Conservation (phyloP, 176 grass and related monocot genomes). For the Poa annua region DNA sequence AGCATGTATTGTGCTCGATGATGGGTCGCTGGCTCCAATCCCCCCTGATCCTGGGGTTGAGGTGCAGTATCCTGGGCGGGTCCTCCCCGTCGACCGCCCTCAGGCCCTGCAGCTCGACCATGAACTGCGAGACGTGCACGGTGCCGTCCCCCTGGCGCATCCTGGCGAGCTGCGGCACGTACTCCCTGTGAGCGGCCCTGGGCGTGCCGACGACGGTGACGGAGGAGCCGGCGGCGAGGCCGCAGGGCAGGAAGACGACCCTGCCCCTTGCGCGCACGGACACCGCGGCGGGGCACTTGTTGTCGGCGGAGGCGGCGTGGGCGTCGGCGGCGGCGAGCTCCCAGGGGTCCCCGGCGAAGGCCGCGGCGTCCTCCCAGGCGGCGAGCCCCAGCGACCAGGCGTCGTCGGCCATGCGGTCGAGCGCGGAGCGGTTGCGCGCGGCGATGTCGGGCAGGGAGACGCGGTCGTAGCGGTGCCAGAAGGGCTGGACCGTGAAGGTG, state of each 20-base stretch:
- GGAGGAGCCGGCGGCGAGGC: conserved; percentile 73
- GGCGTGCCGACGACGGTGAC: conserved; percentile 80
- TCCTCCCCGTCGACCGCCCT: conserved; percentile 81
- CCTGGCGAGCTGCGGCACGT: conserved; percentile 64
- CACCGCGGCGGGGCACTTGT: conserved; percentile 64
- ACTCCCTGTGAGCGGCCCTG: conserved; percentile 67
- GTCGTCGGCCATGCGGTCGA: conserved; percentile 81
- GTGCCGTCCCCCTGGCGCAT: conserved; percentile 53
- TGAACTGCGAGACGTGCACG: conserved; percentile 86
- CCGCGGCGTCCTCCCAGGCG: conserved; percentile 67
- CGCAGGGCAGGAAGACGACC: conserved; percentile 87
- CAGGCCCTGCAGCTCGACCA: conserved; percentile 89
- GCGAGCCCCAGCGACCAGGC: conserved; percentile 79
- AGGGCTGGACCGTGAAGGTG: conserved; percentile 49
- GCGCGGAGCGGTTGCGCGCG: conserved; percentile 40
- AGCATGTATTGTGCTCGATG: conserved; percentile 95
- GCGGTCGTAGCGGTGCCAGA: conserved; percentile 64
- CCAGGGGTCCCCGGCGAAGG: conserved; percentile 48
- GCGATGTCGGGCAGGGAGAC: conserved; percentile 51
- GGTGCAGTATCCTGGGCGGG: conserved; percentile 83
- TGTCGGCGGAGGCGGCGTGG: conserved; percentile 31
- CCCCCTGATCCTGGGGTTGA: conserved; percentile 83
- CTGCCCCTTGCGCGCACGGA: conserved; percentile 49
- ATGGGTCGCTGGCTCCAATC: conserved; percentile 89
- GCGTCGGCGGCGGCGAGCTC: conserved; percentile 51